phyloP scores from a whole-genome alignment of 306 rosid species.

The Castanospermum australe region DNA sequence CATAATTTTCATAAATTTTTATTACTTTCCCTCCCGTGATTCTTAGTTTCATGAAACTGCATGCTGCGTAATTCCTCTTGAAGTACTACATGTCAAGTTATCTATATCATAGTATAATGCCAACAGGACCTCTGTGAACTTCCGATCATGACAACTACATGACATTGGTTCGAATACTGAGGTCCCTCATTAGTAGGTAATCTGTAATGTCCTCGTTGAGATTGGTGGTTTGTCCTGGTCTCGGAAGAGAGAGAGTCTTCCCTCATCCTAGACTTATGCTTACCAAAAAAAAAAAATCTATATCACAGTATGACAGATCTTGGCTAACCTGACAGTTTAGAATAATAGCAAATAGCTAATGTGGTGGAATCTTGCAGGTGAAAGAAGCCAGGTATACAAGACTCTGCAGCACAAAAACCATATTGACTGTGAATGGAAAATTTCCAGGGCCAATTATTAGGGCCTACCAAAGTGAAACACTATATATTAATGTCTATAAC shows the following conservation, averaged over 20 bases:
- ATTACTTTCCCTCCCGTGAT: background rate
- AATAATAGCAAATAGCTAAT: background rate
- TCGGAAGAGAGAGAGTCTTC: too few relatives aligned
- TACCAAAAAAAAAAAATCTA: too few relatives aligned
- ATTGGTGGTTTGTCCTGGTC: too few relatives aligned
- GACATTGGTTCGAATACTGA: too few relatives aligned
- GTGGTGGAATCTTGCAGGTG: constrained; percentile 17
- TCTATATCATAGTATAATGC: too few relatives aligned
- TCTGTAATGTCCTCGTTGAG: too few relatives aligned
- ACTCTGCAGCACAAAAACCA: constrained; percentile 26
- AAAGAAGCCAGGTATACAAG: constrained; percentile 30
- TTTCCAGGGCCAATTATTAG: constrained; percentile 35
- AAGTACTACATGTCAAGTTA: background rate
- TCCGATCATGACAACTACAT: too few relatives aligned
- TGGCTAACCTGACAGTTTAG: background rate
- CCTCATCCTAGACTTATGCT: too few relatives aligned
- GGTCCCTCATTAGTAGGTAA: too few relatives aligned
- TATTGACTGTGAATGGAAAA: constrained; percentile 37
- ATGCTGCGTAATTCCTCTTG: background rate
- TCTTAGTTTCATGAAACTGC: constrained; percentile 1
- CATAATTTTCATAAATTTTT: background rate
- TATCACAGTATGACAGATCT: background rate
- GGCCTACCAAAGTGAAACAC: constrained; percentile 21
- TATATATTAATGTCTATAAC: constrained; percentile 34
- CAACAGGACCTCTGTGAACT: too few relatives aligned